Evolutionary conservation across 345 rosid species (phyloP).

Genomic region (Firmiana major): DNA sequence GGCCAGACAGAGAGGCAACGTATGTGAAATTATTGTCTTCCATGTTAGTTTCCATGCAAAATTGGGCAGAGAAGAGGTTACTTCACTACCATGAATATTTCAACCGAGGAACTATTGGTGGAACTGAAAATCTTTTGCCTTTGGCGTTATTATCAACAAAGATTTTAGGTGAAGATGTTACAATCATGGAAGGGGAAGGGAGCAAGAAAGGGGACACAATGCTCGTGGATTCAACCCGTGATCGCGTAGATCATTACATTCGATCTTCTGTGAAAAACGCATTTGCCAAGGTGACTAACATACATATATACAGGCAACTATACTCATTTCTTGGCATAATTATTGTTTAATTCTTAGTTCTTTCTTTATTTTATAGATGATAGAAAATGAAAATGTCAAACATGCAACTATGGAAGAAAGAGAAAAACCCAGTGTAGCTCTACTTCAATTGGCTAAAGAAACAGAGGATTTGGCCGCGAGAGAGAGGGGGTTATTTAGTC

Average conservation of each 20-base stretch:
- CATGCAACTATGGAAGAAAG: conserved; percentile 34
- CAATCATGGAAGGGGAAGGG: conserved; percentile 41
- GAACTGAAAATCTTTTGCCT: conserved; percentile 67
- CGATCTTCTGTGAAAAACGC: conserved; percentile 69
- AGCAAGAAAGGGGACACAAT: conserved; percentile 44
- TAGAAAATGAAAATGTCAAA: conserved; percentile 46
- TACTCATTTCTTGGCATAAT: neutral
- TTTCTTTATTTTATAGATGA: conserved; percentile 34
- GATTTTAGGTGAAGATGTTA: conserved; percentile 62
- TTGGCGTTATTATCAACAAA: conserved; percentile 61
- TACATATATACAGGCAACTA: neutral
- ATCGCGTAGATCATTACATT: conserved; percentile 65
- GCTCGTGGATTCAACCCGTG: conserved; percentile 45
- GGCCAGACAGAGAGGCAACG: conserved; percentile 53
- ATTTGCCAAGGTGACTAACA: conserved; percentile 55
- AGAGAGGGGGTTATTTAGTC: conserved; percentile 76
- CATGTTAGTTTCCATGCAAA: conserved; percentile 64
- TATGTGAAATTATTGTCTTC: conserved; percentile 60
- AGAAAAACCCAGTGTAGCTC: conserved; percentile 51
- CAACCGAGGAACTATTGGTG: conserved; percentile 51
- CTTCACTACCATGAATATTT: conserved; percentile 68
- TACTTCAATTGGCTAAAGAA: conserved; percentile 65
- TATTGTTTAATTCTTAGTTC: neutral
- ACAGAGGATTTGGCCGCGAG: conserved; percentile 70
- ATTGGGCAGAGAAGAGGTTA: conserved; percentile 83